Base-by-base conservation (phyloP, 2,329 filamentous ascomycete species). In the Sordariomycetes sp. region DNA sequence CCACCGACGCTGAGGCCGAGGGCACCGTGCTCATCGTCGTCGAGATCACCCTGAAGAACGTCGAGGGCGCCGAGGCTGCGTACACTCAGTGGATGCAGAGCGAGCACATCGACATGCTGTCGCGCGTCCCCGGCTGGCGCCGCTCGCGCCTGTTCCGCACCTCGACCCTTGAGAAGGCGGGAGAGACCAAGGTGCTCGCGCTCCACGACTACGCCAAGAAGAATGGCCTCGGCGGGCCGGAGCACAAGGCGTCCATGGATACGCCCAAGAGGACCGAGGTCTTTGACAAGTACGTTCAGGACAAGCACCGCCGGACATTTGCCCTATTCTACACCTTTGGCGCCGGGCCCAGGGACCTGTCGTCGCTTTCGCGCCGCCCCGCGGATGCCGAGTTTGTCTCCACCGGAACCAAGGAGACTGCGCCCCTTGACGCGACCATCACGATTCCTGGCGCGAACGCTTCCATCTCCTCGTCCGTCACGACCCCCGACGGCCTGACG, bases 281-380 rank as follows among this genome's bases (percentile, higher is more conserved):
- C 39, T 79, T 80, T 63, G 68, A 71, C 22, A 79, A 82, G 36
- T 76, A 82, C 15, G 78, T 89, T 12, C 77, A 75, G 24, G 69
- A 73, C 53, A 81, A 80, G 64, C 75, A 70, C 12, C 76, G 82
- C 52, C 77, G 86, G 20, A 75, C 76, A 0, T 94, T 89, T 69
- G 74, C 80, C 36, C 80, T 91, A 61, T 88, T 89, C 68, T 91
- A 94, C 68, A 84, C 86, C 12, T 95, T 95, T 65, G 87, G 89
- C 0, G 79, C 86, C 0, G 87, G 81, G 0, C 83, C 87, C 0
- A 78, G 87, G 25, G 86, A 92, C 62, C 74, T 92, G 3, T 64
- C 74, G 0, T 76, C 79, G 6, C 70, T 89, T 1, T 73, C 79
- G 1, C 69, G 69, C 1, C 70, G 80, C 3, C 73, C 77, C 2